Percentiles rank a stretch among this genome's conserved stretches.
phyloP scores from a whole-genome alignment of 805 yeast genomes.

The Wickerhamiella sorbophila region DNA sequence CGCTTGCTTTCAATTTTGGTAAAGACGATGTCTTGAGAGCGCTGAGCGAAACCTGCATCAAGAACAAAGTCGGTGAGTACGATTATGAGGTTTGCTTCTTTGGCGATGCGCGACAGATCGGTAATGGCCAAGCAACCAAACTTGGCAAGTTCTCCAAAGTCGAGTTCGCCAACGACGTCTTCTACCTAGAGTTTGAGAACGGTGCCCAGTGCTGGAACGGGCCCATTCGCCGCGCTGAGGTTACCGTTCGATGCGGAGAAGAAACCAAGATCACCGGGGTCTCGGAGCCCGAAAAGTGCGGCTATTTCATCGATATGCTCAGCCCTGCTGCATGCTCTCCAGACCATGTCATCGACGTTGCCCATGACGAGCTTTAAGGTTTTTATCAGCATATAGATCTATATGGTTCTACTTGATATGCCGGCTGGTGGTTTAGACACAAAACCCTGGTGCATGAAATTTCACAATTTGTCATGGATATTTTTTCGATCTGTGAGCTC shows the following conservation, averaged over 20 bases:
- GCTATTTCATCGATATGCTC: constrained; percentile 36
- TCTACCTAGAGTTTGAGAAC: constrained; percentile 31
- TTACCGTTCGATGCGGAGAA: constrained; percentile 54
- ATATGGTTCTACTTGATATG: no score
- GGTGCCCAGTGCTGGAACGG: constrained; percentile 95
- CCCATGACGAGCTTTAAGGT: constrained; percentile 10
- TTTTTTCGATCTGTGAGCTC: constrained; percentile 15
- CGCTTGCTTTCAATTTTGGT: constrained; percentile 32
- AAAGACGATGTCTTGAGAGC: constrained; percentile 52
- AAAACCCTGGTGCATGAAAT: no score
- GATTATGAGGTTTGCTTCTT: constrained; percentile 48
- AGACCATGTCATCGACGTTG: not conserved
- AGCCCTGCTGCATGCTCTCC: constrained; percentile 16
- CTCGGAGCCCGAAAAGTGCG: constrained; percentile 81
- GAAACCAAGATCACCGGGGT: constrained; percentile 44
- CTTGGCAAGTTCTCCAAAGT: constrained; percentile 34
- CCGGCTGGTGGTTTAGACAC: no score
- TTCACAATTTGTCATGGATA: constrained; percentile 13
- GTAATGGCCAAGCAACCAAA: constrained; percentile 32
- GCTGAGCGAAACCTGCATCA: constrained; percentile 35
- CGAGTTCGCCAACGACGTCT: constrained; percentile 19
- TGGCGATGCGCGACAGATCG: constrained; percentile 43
- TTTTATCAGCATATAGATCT: not conserved
- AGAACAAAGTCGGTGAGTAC: constrained; percentile 49
- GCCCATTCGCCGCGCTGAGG: constrained; percentile 58